These are phyloP conservation scores for Boletus sp. DNA, from an alignment of 768 basidiomycete species.

Conservation along the genomic window DNA sequence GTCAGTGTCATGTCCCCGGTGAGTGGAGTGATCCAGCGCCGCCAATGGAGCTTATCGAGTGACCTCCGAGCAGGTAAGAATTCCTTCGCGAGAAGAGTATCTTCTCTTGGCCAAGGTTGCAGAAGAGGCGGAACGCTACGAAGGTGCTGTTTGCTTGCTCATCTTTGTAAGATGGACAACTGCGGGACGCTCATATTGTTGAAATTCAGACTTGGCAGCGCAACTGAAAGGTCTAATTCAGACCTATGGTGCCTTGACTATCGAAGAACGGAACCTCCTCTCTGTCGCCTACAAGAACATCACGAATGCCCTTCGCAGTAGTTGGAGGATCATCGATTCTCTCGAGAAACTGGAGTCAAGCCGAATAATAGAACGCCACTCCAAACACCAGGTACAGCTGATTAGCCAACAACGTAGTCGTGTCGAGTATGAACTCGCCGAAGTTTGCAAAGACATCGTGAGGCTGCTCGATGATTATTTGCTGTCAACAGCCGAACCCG, in stretches of 20 bases:
- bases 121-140: conserved; percentile 85
- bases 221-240: conserved; percentile 76
- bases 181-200: conserved; percentile 16
- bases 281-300: conserved; percentile 91
- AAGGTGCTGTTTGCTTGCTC: conserved; percentile 48
- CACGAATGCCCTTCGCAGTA: conserved; percentile 77
- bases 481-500: conserved; percentile 59
- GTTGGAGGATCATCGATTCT: conserved; percentile 78
- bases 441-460: conserved; percentile 78
- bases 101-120: conserved; percentile 75
- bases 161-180: background rate
- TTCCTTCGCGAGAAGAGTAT: conserved; percentile 38
- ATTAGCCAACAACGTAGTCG: conserved; percentile 69
- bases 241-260: conserved; percentile 63
- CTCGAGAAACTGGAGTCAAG: conserved; percentile 59
- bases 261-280: conserved; percentile 85
- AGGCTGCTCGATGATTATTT: conserved; percentile 59
- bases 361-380: conserved; percentile 29
- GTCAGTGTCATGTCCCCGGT: conserved; percentile 28
- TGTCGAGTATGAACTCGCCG: conserved; percentile 74
- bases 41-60: conserved; percentile 1
- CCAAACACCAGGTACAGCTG: conserved; percentile 51
- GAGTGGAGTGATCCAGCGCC: conserved; percentile 10
- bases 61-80: conserved; percentile 24
- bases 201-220: conserved; percentile 59